Conservation (phyloP, 768 basidiomycete genomes). For the Tulasnella sp. region DNA sequence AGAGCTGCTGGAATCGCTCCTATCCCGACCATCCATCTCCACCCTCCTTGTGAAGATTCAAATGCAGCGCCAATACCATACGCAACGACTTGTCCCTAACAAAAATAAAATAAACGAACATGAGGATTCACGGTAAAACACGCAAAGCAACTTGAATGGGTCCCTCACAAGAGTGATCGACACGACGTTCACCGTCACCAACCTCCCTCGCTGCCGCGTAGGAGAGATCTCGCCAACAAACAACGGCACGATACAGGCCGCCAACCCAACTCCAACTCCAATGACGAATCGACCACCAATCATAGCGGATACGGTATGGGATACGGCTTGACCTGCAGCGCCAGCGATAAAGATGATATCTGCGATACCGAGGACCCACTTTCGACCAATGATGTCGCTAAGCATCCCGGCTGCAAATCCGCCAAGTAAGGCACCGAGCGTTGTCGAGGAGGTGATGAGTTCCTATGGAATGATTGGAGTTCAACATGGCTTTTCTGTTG, state of each 20-base stretch:
- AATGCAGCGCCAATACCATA: conserved; percentile 66
- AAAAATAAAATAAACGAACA: no score
- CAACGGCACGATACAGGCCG: conserved; percentile 67
- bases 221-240: conserved; percentile 80
- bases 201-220: conserved; percentile 52
- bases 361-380: conserved; percentile 51
- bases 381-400: conserved; percentile 62
- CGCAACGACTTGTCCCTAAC: conserved; percentile 54
- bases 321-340: conserved; percentile 57
- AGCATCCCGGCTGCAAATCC: conserved; percentile 57
- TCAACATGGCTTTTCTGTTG: background rate
- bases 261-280: conserved; percentile 58
- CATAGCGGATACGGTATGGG: conserved; percentile 62
- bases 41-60: conserved; percentile 47
- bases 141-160: no score
- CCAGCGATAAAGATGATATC: conserved; percentile 68
- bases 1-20: conserved; percentile 58
- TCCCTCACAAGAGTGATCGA: conserved; percentile 52
- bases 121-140: background rate
- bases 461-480: conserved; percentile 36
- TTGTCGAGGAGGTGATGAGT: conserved; percentile 71
- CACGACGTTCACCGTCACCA: conserved; percentile 76
- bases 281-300: conserved; percentile 66
- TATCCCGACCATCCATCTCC: conserved; percentile 79
- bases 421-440: conserved; percentile 67